Evolutionary conservation across 2,329 filamentous ascomycete species (phyloP), one percentile per base, ranked within the genome.

Genomic region (Botrytis medusae): DNA sequence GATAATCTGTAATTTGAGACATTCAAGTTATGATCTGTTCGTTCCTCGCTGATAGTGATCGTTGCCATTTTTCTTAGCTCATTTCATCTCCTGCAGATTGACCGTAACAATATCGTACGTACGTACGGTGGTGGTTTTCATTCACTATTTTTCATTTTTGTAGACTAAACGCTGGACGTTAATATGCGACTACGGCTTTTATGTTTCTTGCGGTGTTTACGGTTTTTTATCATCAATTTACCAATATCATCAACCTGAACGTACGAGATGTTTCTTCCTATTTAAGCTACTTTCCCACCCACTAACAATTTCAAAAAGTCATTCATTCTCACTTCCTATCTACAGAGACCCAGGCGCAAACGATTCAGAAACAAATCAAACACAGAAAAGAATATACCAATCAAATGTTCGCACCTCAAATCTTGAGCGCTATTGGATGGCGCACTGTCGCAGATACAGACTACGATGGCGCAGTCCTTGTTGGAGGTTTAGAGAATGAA

Each of bases 391-490:
- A 32, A 18, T 2, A 32, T 10, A 57, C 40, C 25, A 29, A 44
- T 20, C 32, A 42, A n/a, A 57, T 69, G 65, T 32, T 69, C 8
- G 5, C 37, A 16, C 48, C 25, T 69, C 65, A 69, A 32, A 12
- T 69, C 8, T 44, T n/a, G 48, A 34, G 37, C 54, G 48, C 65
- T 57, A 42, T 69, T 7, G 14, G 37, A 69, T 69, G 65, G 65
- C 48, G 18, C 6, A 20, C 16, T 18, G 34, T 42, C 40, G 32
- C 4, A 42, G 57, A 69, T 44, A 59, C 65, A 20, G 65, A 69
- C 51, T 69, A 69, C 6, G 65, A 69, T 25, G 65, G 65, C 65
- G 65, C 65, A 22, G 65, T 69, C 0, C 65, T 69, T 57, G 65
- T 69, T 29, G 65, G 65, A 2, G 65, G 65, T 25, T 42, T 69